Evolutionary conservation across 176 grass and related monocot species (phyloP).

Genomic region (Ampelocalamus luodianensis): DNA sequence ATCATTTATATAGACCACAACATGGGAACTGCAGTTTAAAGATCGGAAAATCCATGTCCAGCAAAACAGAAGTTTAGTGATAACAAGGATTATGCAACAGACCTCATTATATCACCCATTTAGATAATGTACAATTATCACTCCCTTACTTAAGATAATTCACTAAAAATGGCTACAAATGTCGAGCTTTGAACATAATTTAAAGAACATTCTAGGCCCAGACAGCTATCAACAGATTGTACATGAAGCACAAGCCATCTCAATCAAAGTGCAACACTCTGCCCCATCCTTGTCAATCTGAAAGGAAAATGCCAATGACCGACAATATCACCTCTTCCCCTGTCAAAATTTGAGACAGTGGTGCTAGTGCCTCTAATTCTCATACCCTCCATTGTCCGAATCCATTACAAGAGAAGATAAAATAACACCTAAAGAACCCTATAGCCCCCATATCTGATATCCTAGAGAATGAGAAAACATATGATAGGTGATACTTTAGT

Average conservation of each 20-base stretch:
- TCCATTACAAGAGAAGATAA: not conserved
- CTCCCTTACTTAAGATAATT: not conserved
- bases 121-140: not conserved
- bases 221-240: not conserved
- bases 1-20: not conserved
- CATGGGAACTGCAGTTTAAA: not conserved
- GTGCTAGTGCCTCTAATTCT: not conserved
- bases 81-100: not conserved
- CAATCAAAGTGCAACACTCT: not conserved
- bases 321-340: not conserved
- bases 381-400: not conserved
- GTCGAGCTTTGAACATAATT: not conserved
- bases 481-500: not conserved
- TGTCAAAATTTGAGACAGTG: not conserved
- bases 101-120: not conserved
- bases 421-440: not conserved
- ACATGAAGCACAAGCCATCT: constrained; percentile 18
- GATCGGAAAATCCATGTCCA: not conserved
- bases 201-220: constrained; percentile 18
- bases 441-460: constrained; percentile 21
- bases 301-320: not conserved
- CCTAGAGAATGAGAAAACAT: constrained; percentile 11
- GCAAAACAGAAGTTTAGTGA: not conserved
- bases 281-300: not conserved
- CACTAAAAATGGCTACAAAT: not conserved